Percentiles rank a stretch among this genome's conserved stretches.
Evolutionary conservation across 176 grass and related monocot species (phyloP).

Genomic region (Thinopyrum elongatum): DNA sequence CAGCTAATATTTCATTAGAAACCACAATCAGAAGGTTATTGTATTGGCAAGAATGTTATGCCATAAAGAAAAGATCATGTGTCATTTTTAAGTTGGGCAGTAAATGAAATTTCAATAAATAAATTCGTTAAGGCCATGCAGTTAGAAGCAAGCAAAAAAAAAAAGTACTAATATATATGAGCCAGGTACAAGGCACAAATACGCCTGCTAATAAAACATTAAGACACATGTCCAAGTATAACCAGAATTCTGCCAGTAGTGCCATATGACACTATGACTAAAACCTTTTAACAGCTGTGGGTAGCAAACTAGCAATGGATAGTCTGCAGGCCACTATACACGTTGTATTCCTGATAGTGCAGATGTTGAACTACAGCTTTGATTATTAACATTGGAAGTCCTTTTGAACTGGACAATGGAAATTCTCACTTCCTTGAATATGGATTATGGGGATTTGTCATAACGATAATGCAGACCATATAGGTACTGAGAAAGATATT

Average conservation of each 20-base stretch:
- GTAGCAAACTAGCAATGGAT: slow-evolving; percentile 3
- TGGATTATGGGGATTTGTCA: not conserved
- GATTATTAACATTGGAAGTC: not conserved
- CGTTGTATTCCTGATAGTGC: not conserved
- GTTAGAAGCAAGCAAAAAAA: not conserved
- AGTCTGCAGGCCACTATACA: slow-evolving; percentile 14
- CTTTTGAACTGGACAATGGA: not conserved
- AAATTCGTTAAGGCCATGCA: slow-evolving; percentile 5
- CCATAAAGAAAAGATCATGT: not conserved
- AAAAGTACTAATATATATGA: not conserved
- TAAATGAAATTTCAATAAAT: not conserved
- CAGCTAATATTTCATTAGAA: not conserved
- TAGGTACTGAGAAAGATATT: not conserved
- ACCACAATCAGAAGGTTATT: not conserved
- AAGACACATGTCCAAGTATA: not conserved
- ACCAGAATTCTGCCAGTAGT: not conserved
- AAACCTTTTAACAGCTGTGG: not conserved
- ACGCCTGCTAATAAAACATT: not conserved
- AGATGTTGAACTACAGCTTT: not conserved
- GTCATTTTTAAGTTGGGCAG: slow-evolving; percentile 11
- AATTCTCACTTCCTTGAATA: slow-evolving; percentile 4
- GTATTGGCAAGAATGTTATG: slow-evolving; percentile 6
- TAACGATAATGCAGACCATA: not conserved
- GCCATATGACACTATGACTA: not conserved
- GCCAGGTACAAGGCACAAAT: not conserved